phyloP scores from a whole-genome alignment of 441 rosid species.

The Euphorbia corollata region DNA sequence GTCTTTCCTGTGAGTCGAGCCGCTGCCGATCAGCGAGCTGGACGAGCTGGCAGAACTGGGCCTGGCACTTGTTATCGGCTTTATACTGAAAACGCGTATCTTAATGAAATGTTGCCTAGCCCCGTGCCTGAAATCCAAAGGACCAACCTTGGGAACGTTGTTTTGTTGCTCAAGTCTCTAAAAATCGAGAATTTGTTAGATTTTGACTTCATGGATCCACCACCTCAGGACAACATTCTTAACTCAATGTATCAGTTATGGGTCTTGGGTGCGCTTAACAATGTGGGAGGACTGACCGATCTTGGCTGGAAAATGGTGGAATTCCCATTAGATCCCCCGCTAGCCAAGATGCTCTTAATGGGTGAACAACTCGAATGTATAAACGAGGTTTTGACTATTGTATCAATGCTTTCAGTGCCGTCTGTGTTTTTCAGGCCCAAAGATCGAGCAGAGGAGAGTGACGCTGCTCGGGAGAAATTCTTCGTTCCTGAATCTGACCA shows the following conservation, averaged over 20 bases:
- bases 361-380: constrained; percentile 76
- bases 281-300: constrained; percentile 77
- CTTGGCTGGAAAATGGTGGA: constrained; percentile 99
- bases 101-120: constrained; percentile 80
- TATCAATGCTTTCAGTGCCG: constrained; percentile 99
- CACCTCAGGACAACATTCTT: constrained; percentile 94
- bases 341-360: constrained; percentile 96
- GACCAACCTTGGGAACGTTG: constrained; percentile 93
- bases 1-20: constrained; percentile 94
- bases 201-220: constrained; percentile 98
- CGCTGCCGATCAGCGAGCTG: constrained; percentile 94
- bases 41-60: constrained; percentile 97
- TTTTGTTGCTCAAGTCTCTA: constrained; percentile 83
- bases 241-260: constrained; percentile 97
- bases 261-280: constrained; percentile 94
- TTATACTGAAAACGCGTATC: constrained; percentile 83
- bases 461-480: constrained; percentile 87
- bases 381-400: constrained; percentile 88
- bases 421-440: constrained; percentile 95
- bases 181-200: constrained; percentile 84
- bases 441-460: constrained; percentile 94
- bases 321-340: constrained; percentile 92
- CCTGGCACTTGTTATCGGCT: constrained; percentile 96
- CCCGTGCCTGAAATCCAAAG: constrained; percentile 98
- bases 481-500: constrained; percentile 96